Evolutionary conservation across 2,329 filamentous ascomycete species (phyloP), one percentile per base, ranked within the genome.

Genomic region (Phialemoniopsis sp.): DNA sequence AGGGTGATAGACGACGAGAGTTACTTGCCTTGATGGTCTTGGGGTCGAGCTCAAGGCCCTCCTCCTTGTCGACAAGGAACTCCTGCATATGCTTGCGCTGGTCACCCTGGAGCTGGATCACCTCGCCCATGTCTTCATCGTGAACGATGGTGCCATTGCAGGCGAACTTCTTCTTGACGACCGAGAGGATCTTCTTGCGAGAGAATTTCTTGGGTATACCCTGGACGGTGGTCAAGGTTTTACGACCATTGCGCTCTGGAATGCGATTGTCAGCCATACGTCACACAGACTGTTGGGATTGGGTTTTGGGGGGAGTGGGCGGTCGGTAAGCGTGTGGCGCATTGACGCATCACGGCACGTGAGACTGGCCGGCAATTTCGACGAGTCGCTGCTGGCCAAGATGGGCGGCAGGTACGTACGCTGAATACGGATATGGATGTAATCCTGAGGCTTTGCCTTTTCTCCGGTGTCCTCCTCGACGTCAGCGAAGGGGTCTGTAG

Each of bases 81-180:
- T 96, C 89, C 69, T 94, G 87, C 66, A 96, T 87, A 81, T 95
- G 89, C 74, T 95, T 95, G 72, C 93, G 91, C 78, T 98, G 93
- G 68, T 98, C 93, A 60, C 93, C 93, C 72, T 98, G 93, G 63
- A 98, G 86, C 79, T 98, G 93, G 64, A 98, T 96, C 79, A 97
- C 91, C 78, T 97, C 90, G 66, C 91, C 91, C 88, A 96, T 95
- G 72, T 95, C 89, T 57, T 79, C 80, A 72, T 97, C 91, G 64
- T 82, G 82, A 70, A 97, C 90, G 68, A 97, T 94, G 73, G 90
- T 97, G 80, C 93, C 93, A 96, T 98, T 97, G 88, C 91, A 97
- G 70, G 93, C 86, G 63, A 97, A 97, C 67, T 95, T 93, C 82
- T 97, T 97, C 85, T 97, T 97, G 78, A 97, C 95, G 71, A 95